These are phyloP conservation scores for Draba incana DNA, from an alignment of 345 rosid species.

Conservation along the genomic window DNA sequence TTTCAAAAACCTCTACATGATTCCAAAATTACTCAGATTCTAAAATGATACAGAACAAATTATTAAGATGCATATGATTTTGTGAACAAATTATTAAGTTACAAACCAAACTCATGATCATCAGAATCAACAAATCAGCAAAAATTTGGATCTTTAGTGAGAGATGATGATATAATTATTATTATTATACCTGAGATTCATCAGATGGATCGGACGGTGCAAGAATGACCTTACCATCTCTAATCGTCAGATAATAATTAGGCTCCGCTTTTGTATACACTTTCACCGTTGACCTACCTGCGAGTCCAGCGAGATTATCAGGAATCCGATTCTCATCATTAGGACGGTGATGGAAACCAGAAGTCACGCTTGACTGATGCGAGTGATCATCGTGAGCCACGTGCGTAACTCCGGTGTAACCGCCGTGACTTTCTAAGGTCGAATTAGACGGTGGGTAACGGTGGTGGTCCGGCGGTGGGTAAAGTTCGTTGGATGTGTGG, in stretches of 20 bases:
- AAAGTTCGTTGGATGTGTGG: slow-evolving; percentile 32
- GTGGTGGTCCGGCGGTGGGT: slow-evolving; percentile 29
- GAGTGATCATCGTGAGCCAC: slow-evolving; percentile 44
- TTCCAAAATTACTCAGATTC: not conserved
- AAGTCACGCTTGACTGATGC: slow-evolving; percentile 45
- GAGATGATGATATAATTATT: not conserved
- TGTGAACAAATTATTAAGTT: slow-evolving; percentile 13
- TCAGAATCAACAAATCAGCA: slow-evolving; percentile 6
- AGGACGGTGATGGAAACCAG: slow-evolving; percentile 44
- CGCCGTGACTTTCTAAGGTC: not conserved
- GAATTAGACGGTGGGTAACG: slow-evolving; percentile 36
- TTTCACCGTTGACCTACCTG: slow-evolving; percentile 54
- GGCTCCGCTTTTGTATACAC: slow-evolving; percentile 71
- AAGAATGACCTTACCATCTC: slow-evolving; percentile 64
- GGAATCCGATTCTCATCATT: slow-evolving; percentile 36
- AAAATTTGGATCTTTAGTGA: not conserved
- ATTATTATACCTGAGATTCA: slow-evolving; percentile 51
- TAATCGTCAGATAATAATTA: slow-evolving; percentile 56
- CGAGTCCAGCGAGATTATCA: slow-evolving; percentile 47
- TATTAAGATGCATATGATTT: slow-evolving; percentile 12
- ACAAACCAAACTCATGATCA: not conserved
- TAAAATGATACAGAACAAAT: not conserved
- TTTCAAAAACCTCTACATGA: not conserved
- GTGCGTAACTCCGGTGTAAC: slow-evolving; percentile 38
- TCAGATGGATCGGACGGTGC: slow-evolving; percentile 62